Percentiles rank a stretch among this genome's conserved stretches.
phyloP scores from a whole-genome alignment of 2,329 filamentous ascomycete species.

The Ophidiomyces ophidiicola region DNA sequence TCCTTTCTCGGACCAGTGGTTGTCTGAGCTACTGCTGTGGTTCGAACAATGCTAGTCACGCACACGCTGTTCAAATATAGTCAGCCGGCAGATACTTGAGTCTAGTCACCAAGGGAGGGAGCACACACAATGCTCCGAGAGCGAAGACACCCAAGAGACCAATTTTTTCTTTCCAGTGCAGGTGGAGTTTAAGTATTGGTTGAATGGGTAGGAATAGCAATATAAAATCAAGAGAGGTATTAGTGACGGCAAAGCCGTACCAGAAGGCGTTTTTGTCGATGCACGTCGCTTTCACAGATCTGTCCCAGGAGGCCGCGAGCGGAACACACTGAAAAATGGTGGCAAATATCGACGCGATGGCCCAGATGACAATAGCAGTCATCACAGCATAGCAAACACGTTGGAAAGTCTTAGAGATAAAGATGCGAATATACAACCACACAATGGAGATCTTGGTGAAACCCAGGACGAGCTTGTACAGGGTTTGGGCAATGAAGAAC shows the following conservation, averaged over 20 bases:
- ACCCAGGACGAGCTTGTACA: slow-evolving; percentile 45
- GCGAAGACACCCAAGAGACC: slow-evolving; percentile 17
- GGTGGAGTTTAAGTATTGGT: slow-evolving; percentile 15
- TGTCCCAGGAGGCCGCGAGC: slow-evolving; percentile 18
- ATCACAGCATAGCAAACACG: slow-evolving; percentile 34
- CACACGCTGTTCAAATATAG: too few relatives aligned
- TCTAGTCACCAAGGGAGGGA: not conserved
- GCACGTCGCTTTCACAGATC: slow-evolving; percentile 17
- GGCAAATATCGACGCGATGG: slow-evolving; percentile 16
- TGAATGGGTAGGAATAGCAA: slow-evolving; percentile 19
- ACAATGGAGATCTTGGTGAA: slow-evolving; percentile 43
- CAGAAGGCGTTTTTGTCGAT: slow-evolving; percentile 17
- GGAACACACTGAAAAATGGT: slow-evolving; percentile 19
- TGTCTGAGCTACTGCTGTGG: slow-evolving; percentile 22
- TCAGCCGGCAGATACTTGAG: not conserved
- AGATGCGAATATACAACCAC: slow-evolving; percentile 44
- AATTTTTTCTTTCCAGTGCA: slow-evolving; percentile 16
- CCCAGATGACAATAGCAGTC: slow-evolving; percentile 35
- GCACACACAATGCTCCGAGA: slow-evolving; percentile 18
- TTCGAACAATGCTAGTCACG: slow-evolving; percentile 20
- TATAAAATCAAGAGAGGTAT: slow-evolving; percentile 19
- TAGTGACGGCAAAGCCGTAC: slow-evolving; percentile 18
- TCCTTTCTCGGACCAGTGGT: slow-evolving; percentile 12
- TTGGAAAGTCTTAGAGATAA: slow-evolving; percentile 36
- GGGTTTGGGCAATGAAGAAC: slow-evolving; percentile 42